Percentiles rank a stretch among this genome's conserved stretches.
These are phyloP conservation scores for Rutstroemia sp. DNA, from an alignment of 2,329 filamentous ascomycete genomes.

Conservation along the genomic window DNA sequence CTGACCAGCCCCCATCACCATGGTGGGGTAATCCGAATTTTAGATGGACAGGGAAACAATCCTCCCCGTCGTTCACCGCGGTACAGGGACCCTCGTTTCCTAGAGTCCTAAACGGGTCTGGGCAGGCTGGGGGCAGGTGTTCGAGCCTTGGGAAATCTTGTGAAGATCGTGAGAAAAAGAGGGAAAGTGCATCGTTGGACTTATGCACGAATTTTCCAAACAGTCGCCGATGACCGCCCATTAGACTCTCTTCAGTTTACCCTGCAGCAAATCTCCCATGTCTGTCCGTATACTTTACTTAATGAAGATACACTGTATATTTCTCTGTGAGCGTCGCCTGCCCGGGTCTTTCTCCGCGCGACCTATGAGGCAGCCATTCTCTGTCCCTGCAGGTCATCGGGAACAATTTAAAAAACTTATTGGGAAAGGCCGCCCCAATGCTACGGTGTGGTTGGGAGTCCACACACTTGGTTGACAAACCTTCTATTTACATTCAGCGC, in stretches of 20 bases:
- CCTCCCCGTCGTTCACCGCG: slow-evolving; percentile 1
- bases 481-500: not conserved
- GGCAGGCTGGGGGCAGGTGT: no score
- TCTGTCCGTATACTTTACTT: not conserved
- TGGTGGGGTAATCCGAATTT: slow-evolving; percentile 6
- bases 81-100: slow-evolving; percentile 1
- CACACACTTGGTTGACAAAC: not conserved
- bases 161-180: slow-evolving; percentile 6
- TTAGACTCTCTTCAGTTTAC: not conserved
- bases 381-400: not conserved
- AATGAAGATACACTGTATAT: not conserved
- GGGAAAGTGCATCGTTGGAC: not conserved
- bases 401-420: not conserved
- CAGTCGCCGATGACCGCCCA: slow-evolving; percentile 3
- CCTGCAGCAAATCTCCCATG: not conserved
- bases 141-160: no score
- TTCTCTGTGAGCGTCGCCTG: not conserved
- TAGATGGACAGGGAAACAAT: not conserved
- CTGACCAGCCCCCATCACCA: not conserved
- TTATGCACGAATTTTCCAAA: not conserved
- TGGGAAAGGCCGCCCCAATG: not conserved
- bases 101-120: not conserved
- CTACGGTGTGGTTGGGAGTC: not conserved
- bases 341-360: not conserved
- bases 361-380: not conserved